Evolutionary conservation across 768 basidiomycete species (phyloP).

Genomic region (Boletus rufocinnamomeus): DNA sequence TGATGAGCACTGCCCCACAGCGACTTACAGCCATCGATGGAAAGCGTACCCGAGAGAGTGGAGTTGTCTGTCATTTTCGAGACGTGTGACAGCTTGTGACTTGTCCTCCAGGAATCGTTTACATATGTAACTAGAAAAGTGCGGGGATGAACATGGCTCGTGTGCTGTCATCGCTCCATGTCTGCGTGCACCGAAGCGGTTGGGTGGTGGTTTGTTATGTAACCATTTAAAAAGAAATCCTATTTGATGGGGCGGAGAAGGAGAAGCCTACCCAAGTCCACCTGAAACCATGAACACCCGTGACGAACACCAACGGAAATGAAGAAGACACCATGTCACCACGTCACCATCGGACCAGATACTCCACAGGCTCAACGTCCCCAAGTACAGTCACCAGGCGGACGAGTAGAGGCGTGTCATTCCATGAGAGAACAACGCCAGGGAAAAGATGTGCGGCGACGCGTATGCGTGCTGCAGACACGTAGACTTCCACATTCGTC

Average conservation of each 20-base stretch:
- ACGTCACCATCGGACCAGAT: neutral
- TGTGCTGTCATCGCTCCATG: no score
- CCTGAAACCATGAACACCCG: neutral
- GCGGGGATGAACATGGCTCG: neutral
- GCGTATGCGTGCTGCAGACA: no score
- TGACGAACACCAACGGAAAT: neutral
- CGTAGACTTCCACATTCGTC: neutral
- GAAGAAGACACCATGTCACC: neutral
- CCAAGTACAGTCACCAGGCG: neutral
- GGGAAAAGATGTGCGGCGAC: neutral
- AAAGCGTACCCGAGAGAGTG: neutral
- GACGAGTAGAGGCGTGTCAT: no score
- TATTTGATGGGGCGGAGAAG: no score
- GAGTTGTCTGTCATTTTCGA: no score
- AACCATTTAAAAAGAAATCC: no score
- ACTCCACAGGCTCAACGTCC: no score
- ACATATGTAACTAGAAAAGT: no score
- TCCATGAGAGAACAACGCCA: no score
- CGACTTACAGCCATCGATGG: neutral
- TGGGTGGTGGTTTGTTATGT: neutral
- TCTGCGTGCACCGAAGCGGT: neutral
- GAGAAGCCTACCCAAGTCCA: neutral
- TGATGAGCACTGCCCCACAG: constrained; percentile 1
- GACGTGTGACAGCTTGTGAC: no score
- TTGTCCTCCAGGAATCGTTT: neutral